A percentile compares a stretch with the other conserved stretches of the same genome.
These are phyloP conservation scores for Zymoseptoria crescenta DNA, from an alignment of 2,329 filamentous ascomycete genomes.

Conservation along the genomic window DNA sequence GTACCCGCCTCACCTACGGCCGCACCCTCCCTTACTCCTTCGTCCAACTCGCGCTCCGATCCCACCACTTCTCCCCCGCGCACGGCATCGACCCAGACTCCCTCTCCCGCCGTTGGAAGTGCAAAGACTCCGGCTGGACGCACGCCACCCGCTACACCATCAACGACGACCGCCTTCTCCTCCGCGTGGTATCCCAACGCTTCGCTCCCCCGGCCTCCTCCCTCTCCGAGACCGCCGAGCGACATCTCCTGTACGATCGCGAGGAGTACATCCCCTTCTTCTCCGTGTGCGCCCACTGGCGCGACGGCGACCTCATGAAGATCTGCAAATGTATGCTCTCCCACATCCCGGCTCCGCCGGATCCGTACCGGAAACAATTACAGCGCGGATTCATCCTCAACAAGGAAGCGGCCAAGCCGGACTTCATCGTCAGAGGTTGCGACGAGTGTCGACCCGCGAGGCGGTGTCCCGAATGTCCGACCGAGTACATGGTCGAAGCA, in stretches of 20 bases:
- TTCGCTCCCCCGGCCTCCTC: conserved; percentile 42
- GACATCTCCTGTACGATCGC: conserved; percentile 51
- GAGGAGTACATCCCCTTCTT: conserved; percentile 57
- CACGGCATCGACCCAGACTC: conserved; percentile 43
- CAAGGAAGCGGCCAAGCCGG: conserved; percentile 29
- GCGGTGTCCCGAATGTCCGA: conserved; percentile 54
- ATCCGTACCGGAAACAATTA: conserved; percentile 37
- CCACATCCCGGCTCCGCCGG: conserved; percentile 46
- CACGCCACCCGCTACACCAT: conserved; percentile 49
- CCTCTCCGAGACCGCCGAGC: conserved; percentile 46
- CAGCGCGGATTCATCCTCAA: conserved; percentile 32
- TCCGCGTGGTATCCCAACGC: conserved; percentile 49
- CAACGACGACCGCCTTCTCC: conserved; percentile 45
- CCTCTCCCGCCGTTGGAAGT: conserved; percentile 48
- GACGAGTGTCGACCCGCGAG: conserved; percentile 51
- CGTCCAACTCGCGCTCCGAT: conserved; percentile 49
- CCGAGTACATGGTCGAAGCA: conserved; percentile 55
- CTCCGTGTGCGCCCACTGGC: conserved; percentile 55
- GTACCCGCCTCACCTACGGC: conserved; percentile 47
- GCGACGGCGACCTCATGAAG: conserved; percentile 52
- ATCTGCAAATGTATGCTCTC: conserved; percentile 54
- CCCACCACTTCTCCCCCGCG: conserved; percentile 37
- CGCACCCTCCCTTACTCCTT: conserved; percentile 52
- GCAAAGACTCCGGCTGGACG: conserved; percentile 44
- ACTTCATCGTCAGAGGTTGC: conserved; percentile 46